phyloP scores from a whole-genome alignment of 768 basidiomycete genomes.

The Trametes meyenii region DNA sequence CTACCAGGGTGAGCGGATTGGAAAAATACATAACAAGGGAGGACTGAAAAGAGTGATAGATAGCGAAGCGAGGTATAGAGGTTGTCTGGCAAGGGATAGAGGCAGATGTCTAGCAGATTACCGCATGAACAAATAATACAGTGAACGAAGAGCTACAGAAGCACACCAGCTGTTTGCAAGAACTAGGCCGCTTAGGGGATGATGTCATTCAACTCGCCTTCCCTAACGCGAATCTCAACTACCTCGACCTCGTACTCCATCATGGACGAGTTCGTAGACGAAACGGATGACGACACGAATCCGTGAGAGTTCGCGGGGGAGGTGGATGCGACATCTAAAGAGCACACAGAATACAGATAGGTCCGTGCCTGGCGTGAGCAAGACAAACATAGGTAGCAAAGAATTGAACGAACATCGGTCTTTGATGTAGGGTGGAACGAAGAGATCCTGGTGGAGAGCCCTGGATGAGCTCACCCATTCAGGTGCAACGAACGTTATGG shows the following conservation, averaged over 20 bases:
- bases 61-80: slow-evolving; percentile 17
- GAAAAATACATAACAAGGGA: slow-evolving; percentile 19
- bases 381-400: slow-evolving; percentile 22
- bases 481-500: background rate
- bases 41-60: background rate
- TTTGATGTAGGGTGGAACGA: slow-evolving; percentile 88
- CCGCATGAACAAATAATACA: slow-evolving; percentile 8
- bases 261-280: slow-evolving; percentile 66
- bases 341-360: slow-evolving; percentile 19
- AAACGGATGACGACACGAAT: slow-evolving; percentile 68
- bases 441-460: slow-evolving; percentile 61
- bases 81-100: slow-evolving; percentile 5
- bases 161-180: slow-evolving; percentile 2
- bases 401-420: slow-evolving; percentile 72
- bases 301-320: slow-evolving; percentile 73
- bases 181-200: slow-evolving; percentile 50
- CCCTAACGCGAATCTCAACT: slow-evolving; percentile 82
- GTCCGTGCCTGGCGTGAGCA: slow-evolving; percentile 23
- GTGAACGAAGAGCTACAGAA: slow-evolving; percentile 13
- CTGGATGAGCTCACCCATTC: background rate
- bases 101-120: slow-evolving; percentile 15
- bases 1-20: slow-evolving; percentile 3
- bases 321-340: slow-evolving; percentile 76
- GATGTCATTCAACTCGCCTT: slow-evolving; percentile 76
- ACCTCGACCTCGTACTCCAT: slow-evolving; percentile 85